Base-by-base conservation (phyloP, 768 basidiomycete species). In the Pluteus cervinus region DNA sequence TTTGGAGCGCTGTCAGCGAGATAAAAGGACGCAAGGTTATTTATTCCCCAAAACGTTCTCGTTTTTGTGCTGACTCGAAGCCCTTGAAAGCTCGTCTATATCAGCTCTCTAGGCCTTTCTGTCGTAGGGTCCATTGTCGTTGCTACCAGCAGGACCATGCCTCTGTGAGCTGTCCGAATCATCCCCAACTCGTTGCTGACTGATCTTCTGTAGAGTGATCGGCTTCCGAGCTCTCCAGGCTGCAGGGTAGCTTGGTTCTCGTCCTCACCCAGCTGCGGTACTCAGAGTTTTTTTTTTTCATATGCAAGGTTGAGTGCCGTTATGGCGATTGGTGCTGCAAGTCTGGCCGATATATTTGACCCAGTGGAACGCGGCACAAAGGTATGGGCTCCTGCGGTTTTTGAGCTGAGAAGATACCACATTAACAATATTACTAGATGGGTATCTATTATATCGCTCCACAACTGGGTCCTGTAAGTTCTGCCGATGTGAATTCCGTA, bases 401-500 rank as follows among this genome's bases (percentile, higher is more conserved):
- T 12, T 3, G 16, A 4, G n/a, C 4, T 16, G 23, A 1, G 18
- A 4, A 11, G 26, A 29, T 23, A 14, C 17, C 34, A 21, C 16
- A n/a, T n/a, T n/a, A n/a, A n/a, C n/a, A n/a, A n/a, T n/a, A n/a
- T 15, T 11, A 37, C 3, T 37, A 71, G 69, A 81, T 90, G 73
- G 88, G 88, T 1, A 63, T 87, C 6, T 90, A 80, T 57, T 89
- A 84, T 46, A 77, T 79, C 9, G 79, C 87, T 12, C 86, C 86
- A 0, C 70, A 89, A 14, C 71, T 91, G 14, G 87, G 86, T 2
- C 77, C 79, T 2, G 72, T 69, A 40, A 48, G 62, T 44, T 14
- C 31, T 34, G 33, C 58, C 7, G 24, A 9, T 36, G 36, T 12
- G 25, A 15, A 22, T 10, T 31, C 25, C 24, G 4, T 24, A 18